Conservation (phyloP, 768 basidiomycete species). For the Tylopilus intermedius region DNA sequence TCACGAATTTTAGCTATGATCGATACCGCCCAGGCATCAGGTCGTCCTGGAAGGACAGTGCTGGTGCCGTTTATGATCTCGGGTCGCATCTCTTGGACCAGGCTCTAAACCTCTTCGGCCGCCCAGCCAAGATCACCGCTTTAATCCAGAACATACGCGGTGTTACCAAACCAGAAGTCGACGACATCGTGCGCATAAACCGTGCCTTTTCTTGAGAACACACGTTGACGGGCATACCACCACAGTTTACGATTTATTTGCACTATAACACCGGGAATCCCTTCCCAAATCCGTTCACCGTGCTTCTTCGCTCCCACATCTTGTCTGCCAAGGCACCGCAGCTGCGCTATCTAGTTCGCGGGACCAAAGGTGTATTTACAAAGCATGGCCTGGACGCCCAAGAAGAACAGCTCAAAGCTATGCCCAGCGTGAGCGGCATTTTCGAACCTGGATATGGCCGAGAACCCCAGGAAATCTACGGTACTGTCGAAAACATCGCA, state of each 20-base stretch:
- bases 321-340: slow-evolving; percentile 65
- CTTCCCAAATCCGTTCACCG: slow-evolving; percentile 53
- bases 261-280: slow-evolving; percentile 42
- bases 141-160: slow-evolving; percentile 66
- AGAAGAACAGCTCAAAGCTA: slow-evolving; percentile 67
- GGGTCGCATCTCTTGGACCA: slow-evolving; percentile 82
- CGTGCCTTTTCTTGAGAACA: neutral
- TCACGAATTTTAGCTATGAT: slow-evolving; percentile 50
- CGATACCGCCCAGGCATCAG: slow-evolving; percentile 63
- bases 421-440: slow-evolving; percentile 43
- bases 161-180: slow-evolving; percentile 58
- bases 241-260: slow-evolving; percentile 38
- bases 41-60: slow-evolving; percentile 76
- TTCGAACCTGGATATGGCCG: slow-evolving; percentile 47
- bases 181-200: slow-evolving; percentile 50
- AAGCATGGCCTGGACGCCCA: slow-evolving; percentile 79
- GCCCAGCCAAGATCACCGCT: slow-evolving; percentile 62
- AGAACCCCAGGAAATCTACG: slow-evolving; percentile 62
- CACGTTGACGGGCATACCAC: neutral
- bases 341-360: slow-evolving; percentile 67
- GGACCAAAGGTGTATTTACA: slow-evolving; percentile 63
- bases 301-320: slow-evolving; percentile 62
- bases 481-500: slow-evolving; percentile 52
- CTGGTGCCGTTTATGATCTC: slow-evolving; percentile 71
- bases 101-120: slow-evolving; percentile 67